Evolutionary conservation across 148 eudicot genomes (phyloP).

Genomic region (Silene uniflora): DNA sequence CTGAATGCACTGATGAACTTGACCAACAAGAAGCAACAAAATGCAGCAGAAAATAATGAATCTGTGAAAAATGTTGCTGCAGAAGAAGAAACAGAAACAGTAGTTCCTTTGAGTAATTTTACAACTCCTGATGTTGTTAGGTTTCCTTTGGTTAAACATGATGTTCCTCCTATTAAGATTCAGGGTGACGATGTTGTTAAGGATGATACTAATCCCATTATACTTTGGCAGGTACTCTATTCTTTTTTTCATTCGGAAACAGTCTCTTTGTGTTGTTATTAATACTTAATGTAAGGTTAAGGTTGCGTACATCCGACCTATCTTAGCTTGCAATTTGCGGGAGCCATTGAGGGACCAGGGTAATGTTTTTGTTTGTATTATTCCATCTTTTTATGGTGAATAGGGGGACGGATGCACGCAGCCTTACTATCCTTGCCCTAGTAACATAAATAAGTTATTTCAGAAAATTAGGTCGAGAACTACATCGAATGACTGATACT

Average conservation of each 20-base stretch:
- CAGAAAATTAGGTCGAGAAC: no score
- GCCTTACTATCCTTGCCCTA: no score
- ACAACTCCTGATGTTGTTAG: constrained; percentile 30
- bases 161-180: constrained; percentile 31
- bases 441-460: no score
- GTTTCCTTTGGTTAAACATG: constrained; percentile 26
- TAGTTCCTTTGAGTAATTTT: not conserved
- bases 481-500: no score
- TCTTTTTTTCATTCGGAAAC: not conserved
- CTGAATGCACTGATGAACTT: constrained; percentile 6
- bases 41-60: not conserved
- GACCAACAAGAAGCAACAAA: constrained; percentile 1
- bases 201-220: constrained; percentile 32
- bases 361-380: no score
- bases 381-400: no score
- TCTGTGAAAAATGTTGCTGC: constrained; percentile 11
- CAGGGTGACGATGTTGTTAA: constrained; percentile 29
- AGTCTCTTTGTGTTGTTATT: not conserved
- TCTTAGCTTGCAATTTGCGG: no score
- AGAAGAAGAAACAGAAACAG: constrained; percentile 11
- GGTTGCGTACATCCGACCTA: no score
- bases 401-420: no score
- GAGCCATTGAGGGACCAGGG: no score
- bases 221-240: constrained; percentile 37
- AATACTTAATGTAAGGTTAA: no score